A percentile compares a stretch with the other conserved stretches of the same genome.
phyloP scores from a whole-genome alignment of 1,284 basidiomycete genomes.

The Termitomyces sp. region DNA sequence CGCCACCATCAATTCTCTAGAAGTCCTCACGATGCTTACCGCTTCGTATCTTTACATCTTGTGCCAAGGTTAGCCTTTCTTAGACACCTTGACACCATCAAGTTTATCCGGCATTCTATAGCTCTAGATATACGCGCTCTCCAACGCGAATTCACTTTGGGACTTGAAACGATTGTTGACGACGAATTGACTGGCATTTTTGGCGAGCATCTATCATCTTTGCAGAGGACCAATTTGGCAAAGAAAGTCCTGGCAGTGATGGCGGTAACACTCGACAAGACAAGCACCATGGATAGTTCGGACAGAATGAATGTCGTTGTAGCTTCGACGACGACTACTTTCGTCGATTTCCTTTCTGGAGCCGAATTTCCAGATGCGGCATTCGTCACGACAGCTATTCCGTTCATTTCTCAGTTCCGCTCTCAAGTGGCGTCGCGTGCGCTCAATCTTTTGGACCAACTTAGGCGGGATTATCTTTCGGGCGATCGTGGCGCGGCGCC shows the following conservation, averaged over 20 bases:
- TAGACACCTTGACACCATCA: neutral
- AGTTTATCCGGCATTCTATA: constrained; percentile 15
- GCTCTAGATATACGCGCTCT: constrained; percentile 75
- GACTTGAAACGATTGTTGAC: constrained; percentile 43
- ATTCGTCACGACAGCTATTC: constrained; percentile 26
- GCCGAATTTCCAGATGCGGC: constrained; percentile 19
- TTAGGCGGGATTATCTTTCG: constrained; percentile 51
- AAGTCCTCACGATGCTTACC: constrained; percentile 70
- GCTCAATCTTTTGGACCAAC: constrained; percentile 39
- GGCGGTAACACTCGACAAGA: constrained; percentile 54
- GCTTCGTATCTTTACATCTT: constrained; percentile 73
- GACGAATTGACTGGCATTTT: constrained; percentile 49
- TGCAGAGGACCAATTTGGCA: constrained; percentile 30
- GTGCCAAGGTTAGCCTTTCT: constrained; percentile 51
- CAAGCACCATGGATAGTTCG: constrained; percentile 67
- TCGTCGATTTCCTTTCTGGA: constrained; percentile 52
- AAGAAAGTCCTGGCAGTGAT: constrained; percentile 37
- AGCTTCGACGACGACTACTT: constrained; percentile 49
- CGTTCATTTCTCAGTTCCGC: constrained; percentile 48
- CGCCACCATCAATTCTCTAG: constrained; percentile 70
- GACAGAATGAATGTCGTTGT: constrained; percentile 64
- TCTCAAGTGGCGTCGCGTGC: constrained; percentile 42
- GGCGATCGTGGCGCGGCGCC: constrained; percentile 53
- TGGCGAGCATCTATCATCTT: constrained; percentile 31
- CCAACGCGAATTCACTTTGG: constrained; percentile 54